Evolutionary conservation across 2,329 filamentous ascomycete species (phyloP), one percentile per base, ranked within the genome.

Genomic region (Cladosporium halotolerans): DNA sequence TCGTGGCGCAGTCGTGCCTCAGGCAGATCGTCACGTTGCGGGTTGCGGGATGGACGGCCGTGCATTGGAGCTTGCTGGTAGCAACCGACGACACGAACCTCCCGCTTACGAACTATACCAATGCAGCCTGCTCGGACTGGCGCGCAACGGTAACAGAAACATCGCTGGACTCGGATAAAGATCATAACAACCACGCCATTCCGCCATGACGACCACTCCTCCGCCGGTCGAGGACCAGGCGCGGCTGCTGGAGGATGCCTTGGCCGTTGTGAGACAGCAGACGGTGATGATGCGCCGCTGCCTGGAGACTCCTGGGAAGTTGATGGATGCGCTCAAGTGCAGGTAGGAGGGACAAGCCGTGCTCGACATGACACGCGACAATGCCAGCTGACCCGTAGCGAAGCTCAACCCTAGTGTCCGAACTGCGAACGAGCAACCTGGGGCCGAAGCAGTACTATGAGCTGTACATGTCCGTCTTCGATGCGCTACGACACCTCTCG

Each of bases 371-470:
- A 60, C 62, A 64, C 55, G 66, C 59, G 40, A 51, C 43, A 46
- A 53, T 49, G 46, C 40, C 41, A 44, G 45, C 50, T 59, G 60
- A 57, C 58, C 48, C 33, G 13, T 31, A 14, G 34, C 59, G 58
- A 68, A 97, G 93, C 75, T 99, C 93, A 40, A 99, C 93, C 16
- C 82, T 99, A 59, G 92, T 99, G 57, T 96, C 93, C n/a, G 93
- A 99, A 73, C 82, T 99, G 65, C 89, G 93, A 63, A 99, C 93
- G 4, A 95, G 91, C 71, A 96, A 89, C 65, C 81, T 99, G 48
- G 90, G 93, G n/a, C 93, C 93, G 33, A 99, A 99, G 73, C 93
- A 99, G 73, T 99, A 99, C 77, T 99, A 99, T 73, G 95, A 99
- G 77, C 82, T 99, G 55, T 99, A 99, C 76, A 99, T 99, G 93